These are phyloP conservation scores for Zalaria sp. DNA, from an alignment of 2,329 filamentous ascomycete species.

Conservation along the genomic window DNA sequence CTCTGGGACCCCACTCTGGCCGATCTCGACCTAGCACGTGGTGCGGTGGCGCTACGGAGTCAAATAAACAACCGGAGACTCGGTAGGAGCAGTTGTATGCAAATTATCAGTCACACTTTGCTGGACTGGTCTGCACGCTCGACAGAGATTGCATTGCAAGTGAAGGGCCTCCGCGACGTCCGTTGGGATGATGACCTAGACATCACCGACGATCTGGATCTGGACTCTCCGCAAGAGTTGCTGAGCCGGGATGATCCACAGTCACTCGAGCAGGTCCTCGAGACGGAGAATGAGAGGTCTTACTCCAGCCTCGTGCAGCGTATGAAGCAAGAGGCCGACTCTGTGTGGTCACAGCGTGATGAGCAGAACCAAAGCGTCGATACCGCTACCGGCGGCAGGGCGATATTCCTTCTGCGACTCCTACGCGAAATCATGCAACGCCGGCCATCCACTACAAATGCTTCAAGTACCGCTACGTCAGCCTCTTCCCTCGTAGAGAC, in stretches of 20 bases:
- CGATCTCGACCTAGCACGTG: slow-evolving; percentile 12
- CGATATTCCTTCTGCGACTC: slow-evolving; percentile 54
- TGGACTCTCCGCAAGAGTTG: slow-evolving; percentile 40
- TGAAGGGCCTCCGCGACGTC: slow-evolving; percentile 51
- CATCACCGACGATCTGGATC: slow-evolving; percentile 56
- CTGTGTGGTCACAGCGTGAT: slow-evolving; percentile 6
- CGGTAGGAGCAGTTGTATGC: slow-evolving; percentile 56
- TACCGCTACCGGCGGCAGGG: slow-evolving; percentile 35
- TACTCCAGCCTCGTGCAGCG: slow-evolving; percentile 32
- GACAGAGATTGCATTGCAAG: slow-evolving; percentile 48
- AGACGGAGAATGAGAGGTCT: slow-evolving; percentile 31
- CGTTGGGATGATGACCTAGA: slow-evolving; percentile 62
- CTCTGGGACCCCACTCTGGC: slow-evolving; percentile 14
- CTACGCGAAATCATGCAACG: slow-evolving; percentile 59
- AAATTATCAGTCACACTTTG: slow-evolving; percentile 48
- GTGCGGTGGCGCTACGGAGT: slow-evolving; percentile 46
- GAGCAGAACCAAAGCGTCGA: slow-evolving; percentile 12
- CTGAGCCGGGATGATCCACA: slow-evolving; percentile 61
- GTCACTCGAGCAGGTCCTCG: slow-evolving; percentile 34
- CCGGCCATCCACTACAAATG: slow-evolving; percentile 32
- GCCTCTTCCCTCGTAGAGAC: slow-evolving; percentile 50
- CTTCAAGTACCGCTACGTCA: slow-evolving; percentile 18
- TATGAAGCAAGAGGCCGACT: slow-evolving; percentile 28
- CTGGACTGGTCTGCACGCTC: slow-evolving; percentile 61
- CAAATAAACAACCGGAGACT: slow-evolving; percentile 55